Conservation (phyloP, 164 flowering plant genomes). For the Berberis thunbergii region DNA sequence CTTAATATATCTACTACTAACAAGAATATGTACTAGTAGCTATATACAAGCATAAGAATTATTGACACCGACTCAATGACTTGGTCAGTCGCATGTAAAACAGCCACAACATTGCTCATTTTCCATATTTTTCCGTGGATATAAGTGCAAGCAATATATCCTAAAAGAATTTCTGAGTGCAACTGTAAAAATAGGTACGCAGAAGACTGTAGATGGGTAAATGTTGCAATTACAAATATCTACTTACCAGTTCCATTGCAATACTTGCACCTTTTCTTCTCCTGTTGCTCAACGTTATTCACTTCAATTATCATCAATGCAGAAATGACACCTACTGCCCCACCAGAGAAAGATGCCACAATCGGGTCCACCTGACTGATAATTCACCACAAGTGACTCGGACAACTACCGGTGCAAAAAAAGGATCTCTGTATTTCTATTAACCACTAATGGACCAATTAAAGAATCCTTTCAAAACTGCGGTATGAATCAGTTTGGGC, state of each 20-base stretch:
- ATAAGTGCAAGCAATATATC: too few species aligned
- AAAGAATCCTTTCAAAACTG: neutral
- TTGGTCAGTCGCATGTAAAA: too few species aligned
- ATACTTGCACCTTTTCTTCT: constrained; percentile 84
- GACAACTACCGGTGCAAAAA: constrained; percentile 2
- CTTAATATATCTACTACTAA: neutral
- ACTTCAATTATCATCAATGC: constrained; percentile 83
- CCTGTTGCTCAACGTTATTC: constrained; percentile 84
- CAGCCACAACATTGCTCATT: too few species aligned
- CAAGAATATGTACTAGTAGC: neutral
- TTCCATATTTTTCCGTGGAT: too few species aligned
- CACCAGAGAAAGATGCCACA: constrained; percentile 92
- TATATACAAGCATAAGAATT: neutral
- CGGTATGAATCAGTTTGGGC: neutral
- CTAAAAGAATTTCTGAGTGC: neutral
- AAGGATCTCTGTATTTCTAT: neutral
- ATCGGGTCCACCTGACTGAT: constrained; percentile 94
- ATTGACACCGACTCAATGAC: too few species aligned
- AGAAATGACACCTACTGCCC: constrained; percentile 92
- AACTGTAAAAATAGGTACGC: neutral
- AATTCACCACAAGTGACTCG: constrained; percentile 10
- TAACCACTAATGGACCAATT: neutral
- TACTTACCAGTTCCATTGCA: constrained; percentile 78
- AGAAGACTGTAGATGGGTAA: neutral
- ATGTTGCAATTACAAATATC: neutral